phyloP scores from a whole-genome alignment of 305 asterid genomes.

The Fraxinus platypoda region DNA sequence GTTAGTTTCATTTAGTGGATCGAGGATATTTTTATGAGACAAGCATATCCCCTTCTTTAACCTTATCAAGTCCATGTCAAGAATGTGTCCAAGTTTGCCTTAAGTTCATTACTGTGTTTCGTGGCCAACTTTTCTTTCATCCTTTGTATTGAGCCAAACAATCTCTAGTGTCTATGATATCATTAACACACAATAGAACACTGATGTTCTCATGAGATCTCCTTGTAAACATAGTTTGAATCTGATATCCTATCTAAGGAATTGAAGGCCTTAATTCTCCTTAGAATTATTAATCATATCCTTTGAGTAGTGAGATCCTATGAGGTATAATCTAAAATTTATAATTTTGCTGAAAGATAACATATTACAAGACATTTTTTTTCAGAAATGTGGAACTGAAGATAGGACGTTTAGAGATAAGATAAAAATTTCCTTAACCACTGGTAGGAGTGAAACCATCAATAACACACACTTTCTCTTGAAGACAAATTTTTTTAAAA shows the following conservation, averaged over 20 bases:
- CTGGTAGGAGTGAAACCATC: not conserved
- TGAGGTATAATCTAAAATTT: not conserved
- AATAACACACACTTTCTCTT: not conserved
- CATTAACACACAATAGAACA: not conserved
- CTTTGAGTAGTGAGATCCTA: not conserved
- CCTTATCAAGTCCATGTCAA: not conserved
- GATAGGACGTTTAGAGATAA: not conserved
- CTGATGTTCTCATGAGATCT: not conserved
- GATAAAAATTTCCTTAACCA: not conserved
- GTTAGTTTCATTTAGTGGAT: not conserved
- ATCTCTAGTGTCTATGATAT: not conserved
- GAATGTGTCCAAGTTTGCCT: not conserved
- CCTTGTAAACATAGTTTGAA: not conserved
- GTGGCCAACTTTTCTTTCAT: not conserved
- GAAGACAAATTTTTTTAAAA: not conserved
- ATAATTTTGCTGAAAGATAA: not conserved
- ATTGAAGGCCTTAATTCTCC: not conserved
- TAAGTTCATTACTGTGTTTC: not conserved
- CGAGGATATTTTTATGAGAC: not conserved
- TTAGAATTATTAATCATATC: not conserved
- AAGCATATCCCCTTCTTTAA: not conserved
- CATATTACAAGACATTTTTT: not conserved
- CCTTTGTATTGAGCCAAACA: not conserved
- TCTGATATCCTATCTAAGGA: not conserved
- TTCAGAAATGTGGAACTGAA: not conserved